Conservation (phyloP, 306 rosid species). For the Gastrolobium villosum region DNA sequence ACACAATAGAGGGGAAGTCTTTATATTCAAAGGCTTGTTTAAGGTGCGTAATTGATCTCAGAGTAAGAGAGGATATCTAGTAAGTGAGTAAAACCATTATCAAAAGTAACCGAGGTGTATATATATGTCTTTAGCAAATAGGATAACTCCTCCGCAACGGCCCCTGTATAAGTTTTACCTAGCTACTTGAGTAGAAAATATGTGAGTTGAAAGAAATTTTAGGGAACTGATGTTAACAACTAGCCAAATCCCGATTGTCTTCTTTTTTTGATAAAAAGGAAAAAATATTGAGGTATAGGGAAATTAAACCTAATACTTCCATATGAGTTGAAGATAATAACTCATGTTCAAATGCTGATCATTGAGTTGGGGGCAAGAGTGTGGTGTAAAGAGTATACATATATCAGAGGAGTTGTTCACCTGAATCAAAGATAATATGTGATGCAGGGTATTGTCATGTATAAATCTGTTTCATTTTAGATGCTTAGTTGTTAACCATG, state of each 20-base stretch:
- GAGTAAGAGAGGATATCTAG: constrained; percentile 17
- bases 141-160: background rate
- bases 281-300: constrained; percentile 8
- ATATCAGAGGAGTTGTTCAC: background rate
- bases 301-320: background rate
- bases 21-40: constrained; percentile 17
- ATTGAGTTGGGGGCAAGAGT: constrained; percentile 5
- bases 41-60: background rate
- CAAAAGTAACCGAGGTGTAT: background rate
- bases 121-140: background rate
- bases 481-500: constrained; percentile 5
- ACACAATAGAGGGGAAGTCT: background rate
- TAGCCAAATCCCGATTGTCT: constrained; percentile 4
- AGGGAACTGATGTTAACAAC: background rate
- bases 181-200: background rate
- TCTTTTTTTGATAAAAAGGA: constrained; percentile 19
- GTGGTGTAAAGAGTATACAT: constrained; percentile 9
- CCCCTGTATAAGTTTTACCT: background rate
- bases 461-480: constrained; percentile 2
- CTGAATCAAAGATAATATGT: background rate
- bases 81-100: background rate
- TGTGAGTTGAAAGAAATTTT: background rate
- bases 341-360: constrained; percentile 2
- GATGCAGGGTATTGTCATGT: background rate
- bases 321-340: background rate